Conservation (phyloP, 2,329 filamentous ascomycete species). For the Hypoxylon sp. region DNA sequence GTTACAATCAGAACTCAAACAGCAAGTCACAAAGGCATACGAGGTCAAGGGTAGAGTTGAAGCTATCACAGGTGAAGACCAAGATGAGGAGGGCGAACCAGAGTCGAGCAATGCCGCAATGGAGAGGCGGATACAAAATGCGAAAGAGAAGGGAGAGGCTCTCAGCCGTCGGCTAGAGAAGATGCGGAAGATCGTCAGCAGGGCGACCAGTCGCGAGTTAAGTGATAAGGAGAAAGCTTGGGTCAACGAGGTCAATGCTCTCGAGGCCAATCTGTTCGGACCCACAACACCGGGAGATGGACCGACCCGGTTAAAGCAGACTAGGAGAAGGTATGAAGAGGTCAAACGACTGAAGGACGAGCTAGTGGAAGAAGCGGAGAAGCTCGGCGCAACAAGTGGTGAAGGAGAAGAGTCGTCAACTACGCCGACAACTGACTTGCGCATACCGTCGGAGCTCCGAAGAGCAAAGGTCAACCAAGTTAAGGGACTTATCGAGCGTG, state of each 20-base stretch:
- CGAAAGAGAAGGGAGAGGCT: slow-evolving; percentile 63
- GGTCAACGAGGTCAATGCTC: slow-evolving; percentile 57
- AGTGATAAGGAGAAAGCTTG: slow-evolving; percentile 73
- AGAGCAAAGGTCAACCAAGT: slow-evolving; percentile 75
- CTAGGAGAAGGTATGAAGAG: slow-evolving; percentile 70
- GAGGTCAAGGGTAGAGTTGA: slow-evolving; percentile 77
- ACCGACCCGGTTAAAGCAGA: slow-evolving; percentile 60
- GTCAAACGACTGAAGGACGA: slow-evolving; percentile 67
- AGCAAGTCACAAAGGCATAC: slow-evolving; percentile 75
- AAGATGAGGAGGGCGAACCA: slow-evolving; percentile 63
- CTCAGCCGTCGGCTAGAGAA: slow-evolving; percentile 66
- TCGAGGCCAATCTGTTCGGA: slow-evolving; percentile 59
- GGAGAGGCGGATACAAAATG: slow-evolving; percentile 64
- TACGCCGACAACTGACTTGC: slow-evolving; percentile 58
- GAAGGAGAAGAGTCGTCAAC: slow-evolving; percentile 49
- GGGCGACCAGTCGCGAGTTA: slow-evolving; percentile 64
- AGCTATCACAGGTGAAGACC: slow-evolving; percentile 71
- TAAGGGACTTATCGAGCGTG: slow-evolving; percentile 72
- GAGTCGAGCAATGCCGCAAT: slow-evolving; percentile 69
- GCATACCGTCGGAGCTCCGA: slow-evolving; percentile 71
- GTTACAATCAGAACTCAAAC: slow-evolving; percentile 74
- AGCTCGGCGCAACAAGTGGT: slow-evolving; percentile 52
- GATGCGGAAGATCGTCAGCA: slow-evolving; percentile 58
- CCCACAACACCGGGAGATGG: slow-evolving; percentile 51
- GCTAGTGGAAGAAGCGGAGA: slow-evolving; percentile 65